Conservation (phyloP, 2,329 filamentous ascomycete species). For the Nothophoma quercina region DNA sequence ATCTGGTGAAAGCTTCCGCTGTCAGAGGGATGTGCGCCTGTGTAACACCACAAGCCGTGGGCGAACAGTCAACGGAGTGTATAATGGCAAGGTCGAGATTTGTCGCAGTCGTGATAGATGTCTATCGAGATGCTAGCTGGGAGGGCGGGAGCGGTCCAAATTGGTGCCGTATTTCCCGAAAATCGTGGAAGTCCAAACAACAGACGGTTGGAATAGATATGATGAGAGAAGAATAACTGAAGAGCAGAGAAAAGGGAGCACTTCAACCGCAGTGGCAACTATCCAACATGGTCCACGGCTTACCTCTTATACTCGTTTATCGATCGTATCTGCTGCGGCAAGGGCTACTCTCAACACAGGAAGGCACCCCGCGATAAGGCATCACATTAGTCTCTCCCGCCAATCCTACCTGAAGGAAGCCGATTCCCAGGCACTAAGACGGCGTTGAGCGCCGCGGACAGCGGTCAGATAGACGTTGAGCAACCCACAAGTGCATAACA, state of each 20-base stretch:
- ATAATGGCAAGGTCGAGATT: not conserved
- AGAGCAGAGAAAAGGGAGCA: not conserved
- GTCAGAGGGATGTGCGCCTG: conserved; percentile 6
- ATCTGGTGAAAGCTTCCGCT: conserved; percentile 15
- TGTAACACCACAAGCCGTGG: conserved; percentile 1
- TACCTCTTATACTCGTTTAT: conserved; percentile 12
- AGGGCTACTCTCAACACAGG: conserved; percentile 18
- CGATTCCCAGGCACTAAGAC: conserved; percentile 11
- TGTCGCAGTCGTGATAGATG: not conserved
- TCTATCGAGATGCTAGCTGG: too few species aligned
- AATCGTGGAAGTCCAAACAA: not conserved
- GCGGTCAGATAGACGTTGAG: conserved; percentile 15
- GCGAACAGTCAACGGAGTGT: not conserved
- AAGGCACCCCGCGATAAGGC: conserved; percentile 20
- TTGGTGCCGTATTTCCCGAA: not conserved
- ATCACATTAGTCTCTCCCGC: too few species aligned
- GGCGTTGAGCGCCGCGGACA: conserved; percentile 8
- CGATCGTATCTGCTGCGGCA: conserved; percentile 15
- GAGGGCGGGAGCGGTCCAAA: too few species aligned
- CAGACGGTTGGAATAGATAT: not conserved
- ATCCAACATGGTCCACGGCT: not conserved
- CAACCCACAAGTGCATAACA: conserved; percentile 13
- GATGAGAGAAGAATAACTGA: not conserved
- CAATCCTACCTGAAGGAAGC: conserved; percentile 12
- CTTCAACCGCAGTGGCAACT: not conserved